These are phyloP conservation scores for Alternaria longipes DNA, from an alignment of 2,329 filamentous ascomycete genomes.

Conservation along the genomic window DNA sequence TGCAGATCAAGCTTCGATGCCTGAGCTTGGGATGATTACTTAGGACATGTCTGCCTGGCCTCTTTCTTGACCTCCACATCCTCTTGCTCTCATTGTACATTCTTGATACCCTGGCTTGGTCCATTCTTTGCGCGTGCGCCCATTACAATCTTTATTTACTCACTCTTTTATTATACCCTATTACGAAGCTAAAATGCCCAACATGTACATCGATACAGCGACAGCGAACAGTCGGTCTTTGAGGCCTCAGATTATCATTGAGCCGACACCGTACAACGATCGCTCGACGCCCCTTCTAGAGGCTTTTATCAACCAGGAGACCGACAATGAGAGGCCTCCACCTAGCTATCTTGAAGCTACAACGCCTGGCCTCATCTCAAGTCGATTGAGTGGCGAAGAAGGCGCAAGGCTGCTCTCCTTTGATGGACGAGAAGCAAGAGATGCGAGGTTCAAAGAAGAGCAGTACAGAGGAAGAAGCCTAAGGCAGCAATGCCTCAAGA, in stretches of 20 bases:
- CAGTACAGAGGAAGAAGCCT: slow-evolving; percentile 31
- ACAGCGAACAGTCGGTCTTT: slow-evolving; percentile 38
- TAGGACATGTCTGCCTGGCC: slow-evolving; percentile 26
- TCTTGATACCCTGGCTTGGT: slow-evolving; percentile 9
- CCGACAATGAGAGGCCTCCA: slow-evolving; percentile 21
- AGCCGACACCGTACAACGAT: slow-evolving; percentile 28
- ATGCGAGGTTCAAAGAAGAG: slow-evolving; percentile 34
- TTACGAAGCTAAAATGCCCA: background rate
- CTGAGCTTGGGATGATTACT: slow-evolving; percentile 18
- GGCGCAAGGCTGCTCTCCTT: slow-evolving; percentile 38
- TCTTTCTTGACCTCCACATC: slow-evolving; percentile 13
- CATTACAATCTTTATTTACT: slow-evolving; percentile 8
- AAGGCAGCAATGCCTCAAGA: slow-evolving; percentile 32
- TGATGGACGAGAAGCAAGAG: slow-evolving; percentile 29
- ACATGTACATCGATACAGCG: slow-evolving; percentile 48
- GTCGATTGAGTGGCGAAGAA: slow-evolving; percentile 41
- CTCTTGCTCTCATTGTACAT: slow-evolving; percentile 8
- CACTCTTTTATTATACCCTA: background rate
- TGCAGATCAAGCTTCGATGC: slow-evolving; percentile 25
- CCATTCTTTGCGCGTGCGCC: slow-evolving; percentile 5
- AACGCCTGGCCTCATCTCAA: slow-evolving; percentile 43
- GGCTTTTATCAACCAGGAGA: slow-evolving; percentile 34
- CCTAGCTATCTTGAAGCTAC: slow-evolving; percentile 48
- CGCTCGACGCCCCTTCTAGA: slow-evolving; percentile 37
- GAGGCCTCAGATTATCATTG: slow-evolving; percentile 31